phyloP scores from a whole-genome alignment of 257 asterid species.

The Primulina eburnea region DNA sequence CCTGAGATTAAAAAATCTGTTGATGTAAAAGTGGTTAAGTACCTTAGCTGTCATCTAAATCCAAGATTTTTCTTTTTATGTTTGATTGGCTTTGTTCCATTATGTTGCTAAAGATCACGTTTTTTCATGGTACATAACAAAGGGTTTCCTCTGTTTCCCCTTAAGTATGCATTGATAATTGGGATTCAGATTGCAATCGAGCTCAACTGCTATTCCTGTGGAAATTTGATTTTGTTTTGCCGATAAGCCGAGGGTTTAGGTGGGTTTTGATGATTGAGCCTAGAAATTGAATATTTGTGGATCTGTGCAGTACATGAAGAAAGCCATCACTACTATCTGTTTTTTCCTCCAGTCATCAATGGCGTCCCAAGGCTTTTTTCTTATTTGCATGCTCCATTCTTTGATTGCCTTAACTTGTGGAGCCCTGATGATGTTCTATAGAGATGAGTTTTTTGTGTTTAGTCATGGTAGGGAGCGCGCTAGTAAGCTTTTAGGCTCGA shows the following conservation, averaged over 20 bases:
- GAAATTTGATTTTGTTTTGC: constrained; percentile 22
- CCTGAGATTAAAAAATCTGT: background rate
- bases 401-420: constrained; percentile 76
- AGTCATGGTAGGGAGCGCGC: constrained; percentile 89
- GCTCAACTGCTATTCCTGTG: background rate
- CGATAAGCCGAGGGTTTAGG: constrained; percentile 22
- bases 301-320: constrained; percentile 5
- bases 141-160: background rate
- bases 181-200: constrained; percentile 7
- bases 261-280: constrained; percentile 22
- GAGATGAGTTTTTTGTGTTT: constrained; percentile 60
- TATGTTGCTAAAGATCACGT: background rate
- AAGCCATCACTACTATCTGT: background rate
- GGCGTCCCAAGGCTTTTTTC: constrained; percentile 69
- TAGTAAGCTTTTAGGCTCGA: constrained; percentile 73
- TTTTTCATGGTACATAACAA: background rate
- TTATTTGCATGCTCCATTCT: constrained; percentile 75
- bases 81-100: background rate
- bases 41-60: background rate
- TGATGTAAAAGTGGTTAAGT: background rate
- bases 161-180: constrained; percentile 13
- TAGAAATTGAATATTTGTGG: constrained; percentile 28
- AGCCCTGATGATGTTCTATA: constrained; percentile 75
- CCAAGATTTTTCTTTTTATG: background rate
- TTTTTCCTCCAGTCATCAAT: constrained; percentile 28